Base-by-base conservation (phyloP, 139 green algal species). In the Picochlorum sp. region DNA sequence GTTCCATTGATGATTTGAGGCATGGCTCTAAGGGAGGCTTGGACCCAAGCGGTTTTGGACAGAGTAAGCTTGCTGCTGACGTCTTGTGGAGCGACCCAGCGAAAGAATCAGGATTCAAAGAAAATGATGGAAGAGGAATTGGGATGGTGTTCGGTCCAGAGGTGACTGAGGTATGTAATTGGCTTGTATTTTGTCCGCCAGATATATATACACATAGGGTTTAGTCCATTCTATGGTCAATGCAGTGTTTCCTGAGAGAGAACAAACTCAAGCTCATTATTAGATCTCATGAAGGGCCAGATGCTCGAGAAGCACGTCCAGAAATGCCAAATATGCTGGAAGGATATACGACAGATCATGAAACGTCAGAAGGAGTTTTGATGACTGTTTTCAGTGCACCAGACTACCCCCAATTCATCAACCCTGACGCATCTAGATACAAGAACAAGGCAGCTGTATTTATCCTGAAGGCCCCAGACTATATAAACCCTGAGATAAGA, bases 51-150 rank as follows among this genome's bases (percentile, higher is more conserved):
- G 88, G 79, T 32, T 37, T 69, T 50, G 82, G 83, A 61, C 28
- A 54, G 18, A 77, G 73, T 2, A 44, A 61, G 5, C 52, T 96
- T 5, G 85, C 90, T 3, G 67, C 81, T 2, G 91, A 98, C 64
- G 85, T 98, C 50, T 73, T 98, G 63, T 98, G 93, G 93, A 91
- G 77, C 2, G 93, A 98, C 68, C 92, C 72, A 13, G 20, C 63
- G n/a, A 52, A 55, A 14, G 30, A 45, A 13, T 70, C 77, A 6
- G 90, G 89, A 6, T 69, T 98, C 20, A 13, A 54, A 9, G 15
- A 62, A 9, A 98, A 98, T 69, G 59, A 82, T 2, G 55, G 68
- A 26, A 79, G 93, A 2, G 92, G 89, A 8, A 81, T 98, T 24
- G 93, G 93, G 24, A 78, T 94, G 28, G 41, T 86, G 0, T 98